Evolutionary conservation across 1,139 yeast genomes (phyloP), one percentile per base, ranked within the genome.

Genomic region (Suhomyces bolitotheri): DNA sequence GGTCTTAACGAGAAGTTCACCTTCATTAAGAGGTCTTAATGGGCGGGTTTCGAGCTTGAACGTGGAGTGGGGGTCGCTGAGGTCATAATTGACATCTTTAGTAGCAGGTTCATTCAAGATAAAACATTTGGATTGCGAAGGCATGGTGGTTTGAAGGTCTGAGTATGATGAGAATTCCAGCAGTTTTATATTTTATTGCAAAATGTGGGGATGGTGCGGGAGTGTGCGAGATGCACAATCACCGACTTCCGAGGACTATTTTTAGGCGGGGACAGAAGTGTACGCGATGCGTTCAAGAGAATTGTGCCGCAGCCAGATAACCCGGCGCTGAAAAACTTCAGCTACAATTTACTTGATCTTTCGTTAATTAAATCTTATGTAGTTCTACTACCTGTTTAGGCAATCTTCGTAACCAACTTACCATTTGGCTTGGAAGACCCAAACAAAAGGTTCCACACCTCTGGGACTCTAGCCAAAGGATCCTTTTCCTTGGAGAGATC

Each of bases 1-100:
- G 5, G 66, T 56, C 53, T 76, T 71, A 17, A 78, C 62, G 22
- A 77, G 59, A 6, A 78, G 42, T 43, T 78, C 71, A 26, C 68
- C 74, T 1, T 64, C 68, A 39, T 64, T 48, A 34, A 76, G 50
- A 45, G 43, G 34, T 46, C 55, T 33, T 27, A 62, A 19, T 4
- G 33, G 34, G 4, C 22, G 17, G 45, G 44, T 5, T 48, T 45
- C 7, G 23, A 65, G 44, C 40, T 58, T 57, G 54, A 70, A 71
- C 21, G 71, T 67, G 26, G 70, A 51, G n/a, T 34, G 22, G 10
- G 24, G 31, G 16, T 37, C 40, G n/a, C 17, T 12, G 21, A 37
- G 26, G 29, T 37, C 24, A 29, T 16, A 37, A 23, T 37, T 37
- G 46, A 56, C 51, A 10, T 38, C 39, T 7, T 29, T 35, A 17